Conservation (phyloP, 163 green algal genomes). For the Volvox carteri region DNA sequence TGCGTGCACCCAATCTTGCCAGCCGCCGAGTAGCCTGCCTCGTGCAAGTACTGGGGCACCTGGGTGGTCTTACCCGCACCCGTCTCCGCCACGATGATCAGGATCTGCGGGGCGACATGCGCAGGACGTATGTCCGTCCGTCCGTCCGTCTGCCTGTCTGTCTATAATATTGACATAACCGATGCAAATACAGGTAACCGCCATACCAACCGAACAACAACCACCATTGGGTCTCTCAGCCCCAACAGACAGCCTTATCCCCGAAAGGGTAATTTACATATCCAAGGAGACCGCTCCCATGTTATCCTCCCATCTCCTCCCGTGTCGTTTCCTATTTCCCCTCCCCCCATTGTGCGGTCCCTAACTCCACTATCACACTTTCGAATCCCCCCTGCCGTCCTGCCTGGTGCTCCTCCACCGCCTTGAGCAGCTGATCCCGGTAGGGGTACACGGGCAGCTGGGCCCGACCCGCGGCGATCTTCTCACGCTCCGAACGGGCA, state of each 20-base stretch:
- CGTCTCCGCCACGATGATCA: constrained; percentile 98
- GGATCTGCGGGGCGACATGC: constrained; percentile 81
- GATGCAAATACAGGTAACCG: no score
- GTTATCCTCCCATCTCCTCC: not conserved
- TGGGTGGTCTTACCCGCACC: constrained; percentile 98
- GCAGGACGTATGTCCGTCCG: no score
- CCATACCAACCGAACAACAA: no score
- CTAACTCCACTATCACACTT: no score
- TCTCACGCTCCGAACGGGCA: constrained; percentile 67
- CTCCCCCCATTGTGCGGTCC: not conserved
- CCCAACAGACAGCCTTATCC: no score
- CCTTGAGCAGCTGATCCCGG: constrained; percentile 86
- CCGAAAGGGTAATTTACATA: no score
- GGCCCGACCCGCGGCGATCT: constrained; percentile 80
- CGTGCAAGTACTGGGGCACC: constrained; percentile 96
- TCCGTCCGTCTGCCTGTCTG: no score
- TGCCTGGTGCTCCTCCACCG: constrained; percentile 88
- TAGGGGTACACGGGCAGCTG: constrained; percentile 91
- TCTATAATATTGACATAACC: no score
- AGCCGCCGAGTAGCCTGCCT: constrained; percentile 91
- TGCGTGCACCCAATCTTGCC: constrained; percentile 98
- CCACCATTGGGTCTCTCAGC: no score
- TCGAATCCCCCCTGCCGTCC: not conserved
- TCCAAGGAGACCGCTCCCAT: no score
- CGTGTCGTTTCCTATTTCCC: not conserved